Evolutionary conservation across 2,329 filamentous ascomycete species (phyloP).

Genomic region (Penicillium nordicum): DNA sequence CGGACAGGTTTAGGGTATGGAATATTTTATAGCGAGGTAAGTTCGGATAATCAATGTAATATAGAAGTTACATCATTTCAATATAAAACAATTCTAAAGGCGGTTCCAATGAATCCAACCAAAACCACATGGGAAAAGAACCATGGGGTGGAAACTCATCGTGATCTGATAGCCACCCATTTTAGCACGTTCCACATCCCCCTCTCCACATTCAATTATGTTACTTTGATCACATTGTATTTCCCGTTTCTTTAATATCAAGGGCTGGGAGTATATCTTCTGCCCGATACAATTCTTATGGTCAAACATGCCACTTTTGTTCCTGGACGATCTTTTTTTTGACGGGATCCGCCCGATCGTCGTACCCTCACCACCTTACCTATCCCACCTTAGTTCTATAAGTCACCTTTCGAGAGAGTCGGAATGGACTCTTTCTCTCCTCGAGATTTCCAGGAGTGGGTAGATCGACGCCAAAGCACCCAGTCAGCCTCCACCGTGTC

Average conservation of each 20-base stretch:
- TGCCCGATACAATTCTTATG: not conserved
- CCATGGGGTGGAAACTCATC: conserved; percentile 10
- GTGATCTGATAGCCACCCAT: conserved; percentile 24
- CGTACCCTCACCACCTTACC: not conserved
- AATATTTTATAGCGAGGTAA: not conserved
- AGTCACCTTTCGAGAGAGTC: not conserved
- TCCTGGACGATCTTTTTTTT: conserved; percentile 8
- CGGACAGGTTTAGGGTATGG: not conserved
- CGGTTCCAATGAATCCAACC: not conserved
- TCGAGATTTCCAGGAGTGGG: conserved; percentile 31
- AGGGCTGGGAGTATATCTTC: not conserved
- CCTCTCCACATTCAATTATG: not conserved
- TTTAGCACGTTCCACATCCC: conserved; percentile 20
- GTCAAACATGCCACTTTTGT: conserved; percentile 3
- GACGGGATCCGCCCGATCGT: conserved; percentile 6
- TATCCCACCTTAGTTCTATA: conserved; percentile 1
- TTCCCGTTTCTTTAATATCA: conserved; percentile 9
- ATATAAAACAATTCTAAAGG: not conserved
- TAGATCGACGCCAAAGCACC: conserved; percentile 27
- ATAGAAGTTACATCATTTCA: not conserved
- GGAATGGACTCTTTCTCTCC: conserved; percentile 19
- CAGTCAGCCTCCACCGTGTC: conserved; percentile 31
- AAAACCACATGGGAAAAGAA: conserved; percentile 20
- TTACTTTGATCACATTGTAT: conserved; percentile 15
- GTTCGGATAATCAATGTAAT: not conserved